Evolutionary conservation across 2,329 filamentous ascomycete species (phyloP), one percentile per base, ranked within the genome.

Genomic region (Trichophyton verrucosum): DNA sequence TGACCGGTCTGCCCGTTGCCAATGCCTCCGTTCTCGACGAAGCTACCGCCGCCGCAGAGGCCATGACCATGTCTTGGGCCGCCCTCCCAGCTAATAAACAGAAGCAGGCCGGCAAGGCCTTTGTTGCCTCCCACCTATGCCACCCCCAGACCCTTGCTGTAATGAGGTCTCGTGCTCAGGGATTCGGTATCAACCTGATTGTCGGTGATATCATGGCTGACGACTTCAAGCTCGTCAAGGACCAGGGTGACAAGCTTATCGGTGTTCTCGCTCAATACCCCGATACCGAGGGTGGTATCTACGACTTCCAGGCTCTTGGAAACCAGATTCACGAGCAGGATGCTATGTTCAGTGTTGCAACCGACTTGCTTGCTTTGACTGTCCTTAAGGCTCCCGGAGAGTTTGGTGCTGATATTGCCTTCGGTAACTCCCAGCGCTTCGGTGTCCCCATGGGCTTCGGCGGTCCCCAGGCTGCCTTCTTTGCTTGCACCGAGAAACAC

Each of bases 381-480:
- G 76, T 95, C 9, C 81, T 96, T 58, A 94, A 88, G 58, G 89
- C 92, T 0, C 92, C 92, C 0, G 91, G 91, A 57, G 92, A 96
- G 71, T 96, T 92, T 76, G 92, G 92, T 47, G 92, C 92, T 22
- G 92, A 97, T 71, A 89, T 97, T 68, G 92, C 91, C 3, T 95
- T 97, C 71, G 92, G 92, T 66, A 96, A 87, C 70, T 86, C 92
- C 15, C 92, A 97, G 77, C 81, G 92, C 62, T 88, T 96, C 64
- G 92, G 92, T 73, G 89, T 97, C 11, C 91, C 92, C 1, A 84
- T 96, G 71, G 92, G 92, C 57, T 95, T 86, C 68, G 92, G 92
- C 69, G 92, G 92, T 20, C 92, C 92, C n/a, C 92, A 96, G 70
- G 92, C 92, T 27, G 92, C 91, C 17, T 97, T 97, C 82, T 96